Conservation (phyloP, 1,284 basidiomycete species). For the Pterula multifida region DNA sequence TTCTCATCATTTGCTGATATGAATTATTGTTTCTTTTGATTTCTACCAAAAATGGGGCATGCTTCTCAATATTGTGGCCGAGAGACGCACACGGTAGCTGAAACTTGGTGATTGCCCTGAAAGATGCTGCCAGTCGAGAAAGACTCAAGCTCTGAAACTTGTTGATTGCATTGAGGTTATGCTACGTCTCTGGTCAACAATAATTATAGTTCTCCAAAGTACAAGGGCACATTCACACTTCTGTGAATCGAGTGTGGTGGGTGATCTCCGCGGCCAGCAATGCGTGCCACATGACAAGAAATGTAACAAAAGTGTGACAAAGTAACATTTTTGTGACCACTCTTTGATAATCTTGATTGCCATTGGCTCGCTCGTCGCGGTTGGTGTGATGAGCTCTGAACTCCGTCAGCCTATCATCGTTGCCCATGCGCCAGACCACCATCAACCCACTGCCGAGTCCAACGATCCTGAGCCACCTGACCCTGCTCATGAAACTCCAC, state of each 20-base stretch:
- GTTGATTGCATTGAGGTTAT: too few species aligned
- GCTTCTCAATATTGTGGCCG: too few species aligned
- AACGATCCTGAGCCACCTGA: neutral
- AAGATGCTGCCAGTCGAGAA: too few species aligned
- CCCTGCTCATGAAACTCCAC: neutral
- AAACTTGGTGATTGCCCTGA: too few species aligned
- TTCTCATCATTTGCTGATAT: too few species aligned
- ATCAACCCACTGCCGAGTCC: neutral
- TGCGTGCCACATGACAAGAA: neutral
- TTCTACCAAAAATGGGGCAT: too few species aligned
- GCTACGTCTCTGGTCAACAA: too few species aligned
- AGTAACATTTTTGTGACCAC: neutral
- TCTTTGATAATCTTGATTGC: neutral
- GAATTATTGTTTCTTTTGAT: too few species aligned
- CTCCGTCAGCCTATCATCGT: conserved; percentile 1
- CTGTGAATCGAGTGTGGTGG: neutral
- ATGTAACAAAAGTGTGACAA: neutral
- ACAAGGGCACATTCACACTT: neutral
- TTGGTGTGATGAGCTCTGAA: conserved; percentile 2
- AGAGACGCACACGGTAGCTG: too few species aligned
- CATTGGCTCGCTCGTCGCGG: neutral
- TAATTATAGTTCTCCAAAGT: neutral
- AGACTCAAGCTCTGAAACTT: too few species aligned
- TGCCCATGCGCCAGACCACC: conserved; percentile 1
- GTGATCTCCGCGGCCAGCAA: neutral